These are phyloP conservation scores for Eucommia ulmoides DNA, from an alignment of 257 asterid species.

Conservation along the genomic window DNA sequence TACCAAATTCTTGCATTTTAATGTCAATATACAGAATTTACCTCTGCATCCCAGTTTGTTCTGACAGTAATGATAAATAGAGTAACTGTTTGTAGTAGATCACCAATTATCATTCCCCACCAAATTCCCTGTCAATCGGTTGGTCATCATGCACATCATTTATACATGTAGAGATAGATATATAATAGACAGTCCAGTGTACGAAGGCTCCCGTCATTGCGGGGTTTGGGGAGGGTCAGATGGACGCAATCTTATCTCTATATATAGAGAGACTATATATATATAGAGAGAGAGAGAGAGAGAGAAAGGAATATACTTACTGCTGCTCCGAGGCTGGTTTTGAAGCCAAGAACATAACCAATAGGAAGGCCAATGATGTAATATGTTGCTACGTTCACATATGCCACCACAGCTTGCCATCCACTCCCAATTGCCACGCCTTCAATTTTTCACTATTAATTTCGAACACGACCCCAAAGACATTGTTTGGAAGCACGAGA, in stretches of 20 bases:
- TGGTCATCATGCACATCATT: neutral
- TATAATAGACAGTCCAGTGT: neutral
- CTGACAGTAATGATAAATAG: constrained; percentile 12
- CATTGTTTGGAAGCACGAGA: constrained; percentile 19
- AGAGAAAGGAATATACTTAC: constrained; percentile 8
- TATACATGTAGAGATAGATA: neutral
- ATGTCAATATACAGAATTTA: constrained; percentile 5
- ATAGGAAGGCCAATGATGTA: neutral
- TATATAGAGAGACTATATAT: too few relatives aligned
- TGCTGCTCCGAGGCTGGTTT: constrained; percentile 16
- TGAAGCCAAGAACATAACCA: neutral
- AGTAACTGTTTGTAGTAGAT: constrained; percentile 9
- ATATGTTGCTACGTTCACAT: neutral
- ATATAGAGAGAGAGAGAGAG: too few relatives aligned
- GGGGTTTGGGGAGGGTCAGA: too few relatives aligned
- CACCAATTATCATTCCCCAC: constrained; percentile 25
- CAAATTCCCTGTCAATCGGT: constrained; percentile 22
- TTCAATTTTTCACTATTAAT: too few relatives aligned
- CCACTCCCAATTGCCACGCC: neutral
- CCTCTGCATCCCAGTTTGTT: constrained; percentile 21
- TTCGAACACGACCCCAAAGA: constrained; percentile 20
- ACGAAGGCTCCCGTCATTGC: too few relatives aligned
- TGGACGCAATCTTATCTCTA: too few relatives aligned
- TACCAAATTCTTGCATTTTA: too few relatives aligned
- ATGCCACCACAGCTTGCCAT: neutral